Evolutionary conservation across 805 yeast genomes (phyloP), one percentile per base, ranked within the genome.

Genomic region (Saccharomycopsis selenospora): DNA sequence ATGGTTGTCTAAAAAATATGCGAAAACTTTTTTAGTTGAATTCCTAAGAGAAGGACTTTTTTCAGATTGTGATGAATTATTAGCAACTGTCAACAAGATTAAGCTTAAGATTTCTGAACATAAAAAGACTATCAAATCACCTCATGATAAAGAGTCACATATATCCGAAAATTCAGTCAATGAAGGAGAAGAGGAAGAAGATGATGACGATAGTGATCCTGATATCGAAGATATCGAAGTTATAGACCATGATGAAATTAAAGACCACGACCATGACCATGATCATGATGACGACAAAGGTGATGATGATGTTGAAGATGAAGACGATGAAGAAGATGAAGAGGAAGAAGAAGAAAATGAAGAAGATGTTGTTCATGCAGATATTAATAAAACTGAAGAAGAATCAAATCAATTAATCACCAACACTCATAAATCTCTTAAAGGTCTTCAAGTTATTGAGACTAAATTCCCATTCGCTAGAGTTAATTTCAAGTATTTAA

Each of bases 21-120:
- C 81, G 0, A 65, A 63, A 1, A 50, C 61, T 1, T 80, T 75
- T 48, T 57, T 79, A 4, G 57, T 61, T 0, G 70, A 68, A 6
- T 76, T 87, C 53, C 82, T 76, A 56, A 73, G 85, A 48, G 95
- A 87, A 57, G 96, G 96, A 0, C 62, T 84, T n/a, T 60, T 82
- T 3, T 63, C 71, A 14, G 86, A 82, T 58, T 67, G 74, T 7
- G 55, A 64, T 1, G 50, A 57, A 0, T 62, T 78, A 3, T 47
- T 66, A 7, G 64, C 62, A 23, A 54, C 57, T 6, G 54, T 53
- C 29, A 56, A 33, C 43, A 58, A 51, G 41, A 51, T 56, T 44
- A 57, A 56, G 43, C 56, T 46, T 25, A 43, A 47, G 18, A 27
- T 36, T 3, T 36, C 41, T 40, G 49, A 20, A n/a, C 25, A 40